Base-by-base conservation (phyloP, 2,329 filamentous ascomycete genomes). In the Apiospora sp. region DNA sequence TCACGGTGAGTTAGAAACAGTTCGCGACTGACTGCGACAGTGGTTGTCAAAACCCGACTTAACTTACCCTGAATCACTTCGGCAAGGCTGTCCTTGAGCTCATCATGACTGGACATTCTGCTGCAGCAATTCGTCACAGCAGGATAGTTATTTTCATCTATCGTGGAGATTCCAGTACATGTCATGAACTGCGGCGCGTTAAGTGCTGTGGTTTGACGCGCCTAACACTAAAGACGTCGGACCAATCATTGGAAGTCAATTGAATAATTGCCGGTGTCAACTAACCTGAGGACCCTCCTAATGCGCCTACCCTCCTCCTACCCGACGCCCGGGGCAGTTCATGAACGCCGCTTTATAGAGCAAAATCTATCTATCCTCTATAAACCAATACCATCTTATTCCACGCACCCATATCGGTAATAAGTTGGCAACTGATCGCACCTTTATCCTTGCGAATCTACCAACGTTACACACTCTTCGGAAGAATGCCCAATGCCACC, bases 51-150 rank as follows among this genome's bases (percentile, higher is more conserved):
- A 37, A 6, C 3, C 14, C 19, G 16, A 37, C 1, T 48, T 3
- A 16, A 16, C 61, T 16, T 49, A 71, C 70, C 64, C 46, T 71
- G 43, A 10, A 71, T 16, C 3, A 71, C 70, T 12, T 71, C 70
- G 27, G 43, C 34, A 37, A 71, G 64, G 14, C 46, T 37, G 19
- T 58, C 61, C 22, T 51, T 44, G 61, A 71, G 67, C 22, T 71
- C 64, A 27, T 67, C 51, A 27, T 37, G 48, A n/a, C 49, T 19
- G 48, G 46, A 48, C 68, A 70, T 70, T 14, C n/a, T 69, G 58
- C 2, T 10, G 30, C 30, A 61, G 30, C 19, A 10, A 16, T 22
- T 58, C 27, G 24, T 14, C 51, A 58, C 27, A 58, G 7, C 19
- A 6, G 27, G 22, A n/a, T 30, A 61, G 34, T 37, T 37, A 8